phyloP scores from a whole-genome alignment of 257 asterid species.

The Solanum megistacrolobum region DNA sequence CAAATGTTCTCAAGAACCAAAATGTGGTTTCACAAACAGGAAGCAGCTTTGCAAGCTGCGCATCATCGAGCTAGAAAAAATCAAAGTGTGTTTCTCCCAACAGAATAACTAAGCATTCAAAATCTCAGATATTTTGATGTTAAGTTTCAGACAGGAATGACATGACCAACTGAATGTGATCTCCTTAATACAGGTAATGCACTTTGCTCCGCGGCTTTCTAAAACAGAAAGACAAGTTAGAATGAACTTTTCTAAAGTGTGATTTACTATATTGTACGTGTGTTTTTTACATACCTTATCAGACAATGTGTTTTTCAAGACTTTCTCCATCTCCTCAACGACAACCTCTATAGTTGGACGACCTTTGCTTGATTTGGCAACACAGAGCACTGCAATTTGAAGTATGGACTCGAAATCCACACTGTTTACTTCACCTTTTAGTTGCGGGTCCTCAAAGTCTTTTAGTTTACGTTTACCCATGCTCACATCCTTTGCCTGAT shows the following conservation, averaged over 20 bases:
- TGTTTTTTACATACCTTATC: slow-evolving; percentile 22
- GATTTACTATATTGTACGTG: neutral
- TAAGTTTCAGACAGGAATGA: neutral
- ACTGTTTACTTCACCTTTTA: slow-evolving; percentile 36
- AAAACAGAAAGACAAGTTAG: neutral
- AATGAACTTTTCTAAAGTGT: neutral
- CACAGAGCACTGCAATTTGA: slow-evolving; percentile 73
- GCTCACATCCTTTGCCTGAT: slow-evolving; percentile 79
- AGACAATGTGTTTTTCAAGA: slow-evolving; percentile 37
- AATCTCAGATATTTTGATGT: neutral
- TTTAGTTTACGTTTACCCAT: slow-evolving; percentile 46
- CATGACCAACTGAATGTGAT: neutral
- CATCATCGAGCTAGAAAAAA: neutral
- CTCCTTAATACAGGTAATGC: neutral
- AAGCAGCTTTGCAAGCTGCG: neutral
- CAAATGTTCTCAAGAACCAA: neutral
- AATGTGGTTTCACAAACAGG: neutral
- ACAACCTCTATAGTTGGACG: slow-evolving; percentile 67
- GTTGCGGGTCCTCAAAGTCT: slow-evolving; percentile 54
- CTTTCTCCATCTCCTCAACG: slow-evolving; percentile 61
- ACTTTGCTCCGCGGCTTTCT: neutral
- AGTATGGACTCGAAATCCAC: slow-evolving; percentile 66
- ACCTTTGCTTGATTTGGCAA: slow-evolving; percentile 59
- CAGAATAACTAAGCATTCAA: neutral
- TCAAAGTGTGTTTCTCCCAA: neutral